Evolutionary conservation across 2,329 filamentous ascomycete genomes (phyloP).

Genomic region (Ophiostoma perfectum): DNA sequence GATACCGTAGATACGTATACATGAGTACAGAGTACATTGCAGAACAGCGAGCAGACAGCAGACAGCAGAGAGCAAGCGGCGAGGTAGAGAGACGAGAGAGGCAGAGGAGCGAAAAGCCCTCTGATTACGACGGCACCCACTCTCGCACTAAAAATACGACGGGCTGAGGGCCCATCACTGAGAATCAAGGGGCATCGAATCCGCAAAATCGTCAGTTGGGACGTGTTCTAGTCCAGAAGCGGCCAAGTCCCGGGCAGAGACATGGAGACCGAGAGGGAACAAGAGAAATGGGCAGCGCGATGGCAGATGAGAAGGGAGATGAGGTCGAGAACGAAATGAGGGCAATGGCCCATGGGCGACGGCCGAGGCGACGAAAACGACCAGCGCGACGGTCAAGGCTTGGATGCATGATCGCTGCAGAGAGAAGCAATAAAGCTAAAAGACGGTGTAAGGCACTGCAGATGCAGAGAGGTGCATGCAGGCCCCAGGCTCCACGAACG

Average conservation of each 20-base stretch:
- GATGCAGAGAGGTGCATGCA: no score
- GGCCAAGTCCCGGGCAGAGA: neutral
- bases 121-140: constrained; percentile 8
- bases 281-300: no score
- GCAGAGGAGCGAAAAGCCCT: neutral
- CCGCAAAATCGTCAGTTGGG: neutral
- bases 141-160: constrained; percentile 7
- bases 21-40: neutral
- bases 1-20: constrained; percentile 8
- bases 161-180: constrained; percentile 1
- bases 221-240: neutral
- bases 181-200: neutral
- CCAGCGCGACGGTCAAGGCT: neutral
- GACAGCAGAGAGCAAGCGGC: no score
- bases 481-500: no score
- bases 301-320: neutral
- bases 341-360: neutral
- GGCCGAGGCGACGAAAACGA: neutral
- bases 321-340: neutral
- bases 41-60: no score
- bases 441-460: no score
- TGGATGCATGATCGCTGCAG: neutral
- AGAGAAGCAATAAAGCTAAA: no score
- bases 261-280: neutral
- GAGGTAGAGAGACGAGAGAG: neutral